Conservation (phyloP, 345 rosid species). For the Eucalyptus coolabah region DNA sequence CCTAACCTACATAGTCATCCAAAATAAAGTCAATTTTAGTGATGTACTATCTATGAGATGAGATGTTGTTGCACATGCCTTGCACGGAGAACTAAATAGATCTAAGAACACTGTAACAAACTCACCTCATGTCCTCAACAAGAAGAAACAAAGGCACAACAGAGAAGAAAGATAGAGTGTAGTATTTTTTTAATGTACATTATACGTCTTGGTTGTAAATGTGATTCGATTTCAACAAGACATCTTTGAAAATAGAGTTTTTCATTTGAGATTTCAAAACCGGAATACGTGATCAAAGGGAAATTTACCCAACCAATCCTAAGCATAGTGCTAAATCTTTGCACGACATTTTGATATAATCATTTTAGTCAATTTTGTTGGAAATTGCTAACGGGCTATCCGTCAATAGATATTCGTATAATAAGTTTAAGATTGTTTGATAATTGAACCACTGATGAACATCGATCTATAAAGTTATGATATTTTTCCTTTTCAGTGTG, state of each 20-base stretch:
- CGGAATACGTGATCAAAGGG: not conserved
- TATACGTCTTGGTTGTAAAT: not conserved
- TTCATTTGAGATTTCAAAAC: not conserved
- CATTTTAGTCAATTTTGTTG: not conserved
- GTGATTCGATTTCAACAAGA: not conserved
- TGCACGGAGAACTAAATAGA: not conserved
- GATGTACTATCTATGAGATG: not conserved
- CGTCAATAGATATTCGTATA: accelerated
- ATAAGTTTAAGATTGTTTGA: not conserved
- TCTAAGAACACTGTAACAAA: not conserved
- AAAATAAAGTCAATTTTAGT: not conserved
- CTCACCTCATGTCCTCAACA: not conserved
- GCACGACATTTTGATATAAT: not conserved
- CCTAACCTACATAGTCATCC: not conserved
- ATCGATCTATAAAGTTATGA: not conserved
- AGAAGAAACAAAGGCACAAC: not conserved
- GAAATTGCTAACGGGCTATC: not conserved
- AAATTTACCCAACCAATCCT: not conserved
- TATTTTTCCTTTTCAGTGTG: not conserved
- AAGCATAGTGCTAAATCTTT: not conserved
- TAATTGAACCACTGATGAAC: not conserved
- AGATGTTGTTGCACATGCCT: not conserved
- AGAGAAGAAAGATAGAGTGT: not conserved
- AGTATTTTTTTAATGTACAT: not conserved
- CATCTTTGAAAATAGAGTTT: not conserved